Conservation (phyloP, 139 green algal species). For the Coelastrella sp. region DNA sequence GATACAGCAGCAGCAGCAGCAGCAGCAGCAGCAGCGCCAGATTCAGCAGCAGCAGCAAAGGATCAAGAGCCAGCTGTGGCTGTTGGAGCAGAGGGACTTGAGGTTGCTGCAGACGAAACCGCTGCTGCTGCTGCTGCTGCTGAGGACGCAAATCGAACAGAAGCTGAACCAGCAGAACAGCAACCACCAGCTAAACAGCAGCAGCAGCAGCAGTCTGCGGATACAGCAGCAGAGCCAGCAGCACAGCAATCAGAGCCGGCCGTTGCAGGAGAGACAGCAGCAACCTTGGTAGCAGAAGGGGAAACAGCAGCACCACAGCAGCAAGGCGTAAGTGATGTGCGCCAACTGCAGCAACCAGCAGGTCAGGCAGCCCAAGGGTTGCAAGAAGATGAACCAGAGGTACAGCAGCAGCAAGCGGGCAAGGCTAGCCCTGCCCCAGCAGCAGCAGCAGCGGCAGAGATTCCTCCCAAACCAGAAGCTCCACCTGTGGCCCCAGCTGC, state of each 20-base stretch:
- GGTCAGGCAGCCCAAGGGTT: too few relatives aligned
- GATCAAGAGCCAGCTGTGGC: not conserved
- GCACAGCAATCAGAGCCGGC: not conserved
- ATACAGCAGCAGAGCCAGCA: not conserved
- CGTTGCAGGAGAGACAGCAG: not conserved
- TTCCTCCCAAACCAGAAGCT: not conserved
- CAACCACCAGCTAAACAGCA: not conserved
- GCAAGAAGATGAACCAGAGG: too few relatives aligned
- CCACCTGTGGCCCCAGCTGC: not conserved
- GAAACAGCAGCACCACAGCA: too few relatives aligned
- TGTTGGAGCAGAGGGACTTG: not conserved
- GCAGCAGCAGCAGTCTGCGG: not conserved
- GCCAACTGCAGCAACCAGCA: too few relatives aligned
- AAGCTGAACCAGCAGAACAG: not conserved
- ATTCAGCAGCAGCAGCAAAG: not conserved
- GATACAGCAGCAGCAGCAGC: not conserved
- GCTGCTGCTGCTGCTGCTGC: slow-evolving; percentile 10
- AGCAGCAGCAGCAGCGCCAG: not conserved
- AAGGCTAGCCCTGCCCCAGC: not conserved
- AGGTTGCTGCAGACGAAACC: not conserved
- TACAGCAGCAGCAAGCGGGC: too few relatives aligned
- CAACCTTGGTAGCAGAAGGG: too few relatives aligned
- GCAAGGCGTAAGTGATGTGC: too few relatives aligned
- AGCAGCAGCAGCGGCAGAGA: not conserved
- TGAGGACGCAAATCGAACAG: not conserved